Percentiles rank a stretch among this genome's conserved stretches.
These are phyloP conservation scores for Rehmannia glutinosa DNA, from an alignment of 257 asterid genomes.

Conservation along the genomic window DNA sequence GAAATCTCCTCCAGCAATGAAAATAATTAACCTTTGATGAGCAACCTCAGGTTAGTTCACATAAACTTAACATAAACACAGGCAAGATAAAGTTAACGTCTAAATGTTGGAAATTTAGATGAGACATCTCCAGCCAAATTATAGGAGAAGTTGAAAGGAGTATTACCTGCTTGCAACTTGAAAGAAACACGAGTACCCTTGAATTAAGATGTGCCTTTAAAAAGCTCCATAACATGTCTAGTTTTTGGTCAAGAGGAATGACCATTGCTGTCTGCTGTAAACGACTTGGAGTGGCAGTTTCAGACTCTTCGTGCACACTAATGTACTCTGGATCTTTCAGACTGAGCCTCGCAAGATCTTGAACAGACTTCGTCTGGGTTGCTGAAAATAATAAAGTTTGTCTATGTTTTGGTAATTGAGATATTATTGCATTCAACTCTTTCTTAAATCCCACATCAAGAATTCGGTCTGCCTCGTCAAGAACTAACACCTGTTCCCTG, in stretches of 20 bases:
- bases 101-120: not conserved
- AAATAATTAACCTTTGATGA: not conserved
- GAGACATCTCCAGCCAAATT: not conserved
- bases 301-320: constrained; percentile 87
- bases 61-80: not conserved
- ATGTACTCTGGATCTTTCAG: constrained; percentile 95
- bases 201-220: constrained; percentile 78
- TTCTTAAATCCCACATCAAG: constrained; percentile 86
- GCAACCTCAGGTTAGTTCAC: not conserved
- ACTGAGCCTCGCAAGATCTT: constrained; percentile 95
- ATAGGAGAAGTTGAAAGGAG: not conserved
- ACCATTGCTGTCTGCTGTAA: constrained; percentile 76
- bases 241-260: constrained; percentile 83
- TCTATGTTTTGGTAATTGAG: constrained; percentile 83
- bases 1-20: no score
- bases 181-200: constrained; percentile 77
- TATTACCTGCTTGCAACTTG: constrained; percentile 90
- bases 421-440: constrained; percentile 78
- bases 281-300: constrained; percentile 79
- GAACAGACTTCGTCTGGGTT: constrained; percentile 90
- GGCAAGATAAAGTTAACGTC: not conserved
- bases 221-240: constrained; percentile 95
- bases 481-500: constrained; percentile 78
- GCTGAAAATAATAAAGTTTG: constrained; percentile 93
- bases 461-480: constrained; percentile 98